Conservation (phyloP, 2,329 filamentous ascomycete genomes). For the Monilinia polystroma region DNA sequence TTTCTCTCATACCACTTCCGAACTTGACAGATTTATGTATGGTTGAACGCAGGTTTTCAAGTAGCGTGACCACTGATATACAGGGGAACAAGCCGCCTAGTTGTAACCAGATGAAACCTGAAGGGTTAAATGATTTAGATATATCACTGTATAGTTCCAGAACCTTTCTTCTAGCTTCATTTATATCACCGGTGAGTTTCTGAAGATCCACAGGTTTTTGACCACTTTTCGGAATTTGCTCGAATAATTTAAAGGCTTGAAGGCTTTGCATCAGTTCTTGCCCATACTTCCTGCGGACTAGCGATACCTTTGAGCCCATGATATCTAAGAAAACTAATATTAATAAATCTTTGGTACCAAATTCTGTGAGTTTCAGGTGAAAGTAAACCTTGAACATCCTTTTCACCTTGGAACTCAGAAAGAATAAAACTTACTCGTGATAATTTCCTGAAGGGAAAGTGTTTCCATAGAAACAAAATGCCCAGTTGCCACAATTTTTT, state of each 20-base stretch:
- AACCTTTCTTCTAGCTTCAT: not conserved
- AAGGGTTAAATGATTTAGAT: slow-evolving; percentile 23
- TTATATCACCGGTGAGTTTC: slow-evolving; percentile 18
- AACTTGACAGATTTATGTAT: slow-evolving; percentile 30
- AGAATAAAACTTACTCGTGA: not conserved
- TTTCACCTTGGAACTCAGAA: not conserved
- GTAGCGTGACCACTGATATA: slow-evolving; percentile 43
- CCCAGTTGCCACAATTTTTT: no score
- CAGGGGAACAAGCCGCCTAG: slow-evolving; percentile 45
- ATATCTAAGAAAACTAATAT: not conserved
- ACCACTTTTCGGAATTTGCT: not conserved
- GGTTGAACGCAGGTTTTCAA: slow-evolving; percentile 46
- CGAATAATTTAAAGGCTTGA: slow-evolving; percentile 34
- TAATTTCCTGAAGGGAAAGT: no score
- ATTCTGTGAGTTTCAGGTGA: no score
- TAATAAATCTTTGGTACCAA: not conserved
- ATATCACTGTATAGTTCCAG: slow-evolving; percentile 12
- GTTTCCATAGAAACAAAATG: no score
- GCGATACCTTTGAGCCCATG: slow-evolving; percentile 28
- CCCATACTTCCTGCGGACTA: slow-evolving; percentile 44
- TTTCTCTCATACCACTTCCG: slow-evolving; percentile 41
- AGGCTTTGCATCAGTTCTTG: slow-evolving; percentile 42
- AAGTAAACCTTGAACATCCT: no score
- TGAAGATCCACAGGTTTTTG: not conserved
- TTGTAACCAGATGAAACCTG: slow-evolving; percentile 42